phyloP scores from a whole-genome alignment of 2,329 filamentous ascomycete genomes.

The Fusarium sp. region DNA sequence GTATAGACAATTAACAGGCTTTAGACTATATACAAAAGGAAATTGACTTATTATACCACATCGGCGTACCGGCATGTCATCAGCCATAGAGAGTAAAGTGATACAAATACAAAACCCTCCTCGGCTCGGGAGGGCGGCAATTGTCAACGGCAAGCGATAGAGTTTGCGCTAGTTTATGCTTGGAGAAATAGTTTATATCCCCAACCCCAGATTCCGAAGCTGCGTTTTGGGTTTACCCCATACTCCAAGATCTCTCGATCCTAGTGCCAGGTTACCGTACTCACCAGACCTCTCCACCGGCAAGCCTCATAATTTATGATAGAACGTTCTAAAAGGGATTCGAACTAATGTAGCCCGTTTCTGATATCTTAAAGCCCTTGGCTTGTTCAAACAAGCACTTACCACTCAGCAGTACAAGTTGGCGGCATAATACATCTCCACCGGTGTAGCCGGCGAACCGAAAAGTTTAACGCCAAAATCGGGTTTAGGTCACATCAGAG shows the following conservation, averaged over 20 bases:
- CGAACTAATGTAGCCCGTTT: not conserved
- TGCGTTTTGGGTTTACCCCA: not conserved
- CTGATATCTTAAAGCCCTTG: not conserved
- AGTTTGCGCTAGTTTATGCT: not conserved
- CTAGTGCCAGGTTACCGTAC: not conserved
- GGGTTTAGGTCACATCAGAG: not conserved
- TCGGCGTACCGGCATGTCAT: not conserved
- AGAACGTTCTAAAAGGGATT: fast-evolving
- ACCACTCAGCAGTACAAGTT: fast-evolving
- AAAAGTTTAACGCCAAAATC: not conserved
- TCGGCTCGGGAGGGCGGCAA: not conserved
- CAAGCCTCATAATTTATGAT: not conserved
- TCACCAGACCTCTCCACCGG: not conserved
- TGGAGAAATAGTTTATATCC: not conserved
- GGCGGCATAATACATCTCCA: too few relatives aligned
- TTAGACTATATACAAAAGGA: too few relatives aligned
- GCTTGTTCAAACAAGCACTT: not conserved
- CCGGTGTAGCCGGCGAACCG: too few relatives aligned
- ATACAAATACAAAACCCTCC: not conserved
- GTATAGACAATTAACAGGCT: too few relatives aligned
- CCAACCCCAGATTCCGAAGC: not conserved
- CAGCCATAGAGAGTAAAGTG: not conserved
- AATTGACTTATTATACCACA: not conserved
- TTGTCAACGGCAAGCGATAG: not conserved
- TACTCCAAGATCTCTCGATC: not conserved